Conservation (phyloP, 2,329 filamentous ascomycete species). For the Pyrenochaeta sp. region DNA sequence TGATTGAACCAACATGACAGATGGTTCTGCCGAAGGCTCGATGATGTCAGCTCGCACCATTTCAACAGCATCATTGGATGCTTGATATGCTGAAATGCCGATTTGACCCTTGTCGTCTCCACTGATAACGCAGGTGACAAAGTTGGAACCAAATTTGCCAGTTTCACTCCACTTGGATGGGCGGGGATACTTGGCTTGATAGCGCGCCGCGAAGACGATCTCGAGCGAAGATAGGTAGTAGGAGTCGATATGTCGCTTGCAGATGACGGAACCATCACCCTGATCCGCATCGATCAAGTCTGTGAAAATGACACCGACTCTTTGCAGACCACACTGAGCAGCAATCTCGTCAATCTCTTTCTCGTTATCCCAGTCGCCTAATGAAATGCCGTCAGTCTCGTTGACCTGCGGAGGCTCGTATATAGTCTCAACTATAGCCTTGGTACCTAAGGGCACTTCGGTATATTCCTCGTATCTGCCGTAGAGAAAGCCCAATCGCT, state of each 20-base stretch:
- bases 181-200: constrained; percentile 88
- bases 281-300: constrained; percentile 84
- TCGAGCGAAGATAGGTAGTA: constrained; percentile 94
- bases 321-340: constrained; percentile 81
- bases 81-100: constrained; percentile 88
- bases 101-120: constrained; percentile 91
- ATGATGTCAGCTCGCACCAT: constrained; percentile 96
- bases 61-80: constrained; percentile 92
- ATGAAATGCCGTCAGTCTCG: constrained; percentile 85
- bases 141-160: constrained; percentile 91
- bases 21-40: constrained; percentile 91
- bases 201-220: constrained; percentile 83
- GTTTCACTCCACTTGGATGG: constrained; percentile 97
- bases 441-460: constrained; percentile 91
- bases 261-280: constrained; percentile 85
- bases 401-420: constrained; percentile 94
- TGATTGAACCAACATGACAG: constrained; percentile 90
- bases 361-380: constrained; percentile 86
- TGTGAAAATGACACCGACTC: constrained; percentile 92
- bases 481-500: constrained; percentile 89
- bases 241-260: constrained; percentile 94
- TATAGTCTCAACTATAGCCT: constrained; percentile 95
- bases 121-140: constrained; percentile 95
- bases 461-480: constrained; percentile 89
- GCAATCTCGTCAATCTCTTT: constrained; percentile 82